phyloP scores from a whole-genome alignment of 2,329 filamentous ascomycete genomes.

The Apiospora sp. region DNA sequence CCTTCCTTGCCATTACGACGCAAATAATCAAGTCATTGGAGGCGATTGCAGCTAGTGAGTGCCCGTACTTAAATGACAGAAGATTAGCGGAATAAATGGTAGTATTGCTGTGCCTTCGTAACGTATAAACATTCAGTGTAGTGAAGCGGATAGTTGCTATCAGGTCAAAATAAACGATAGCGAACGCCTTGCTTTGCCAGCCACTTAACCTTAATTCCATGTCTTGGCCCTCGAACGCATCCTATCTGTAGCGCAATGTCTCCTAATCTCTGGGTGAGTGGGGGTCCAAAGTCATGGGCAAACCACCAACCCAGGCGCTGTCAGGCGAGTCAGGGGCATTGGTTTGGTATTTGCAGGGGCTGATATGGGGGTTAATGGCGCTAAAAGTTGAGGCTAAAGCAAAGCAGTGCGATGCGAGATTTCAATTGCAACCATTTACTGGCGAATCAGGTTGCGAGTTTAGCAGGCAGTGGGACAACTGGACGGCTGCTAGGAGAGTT shows the following conservation, averaged over 20 bases:
- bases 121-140: no score
- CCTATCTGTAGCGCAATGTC: not conserved
- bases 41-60: no score
- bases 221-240: not conserved
- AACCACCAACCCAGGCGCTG: not conserved
- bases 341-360: not conserved
- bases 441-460: not conserved
- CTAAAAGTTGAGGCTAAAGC: slow-evolving; percentile 17
- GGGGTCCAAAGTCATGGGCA: slow-evolving; percentile 9
- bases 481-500: not conserved
- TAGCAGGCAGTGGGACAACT: not conserved
- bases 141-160: no score
- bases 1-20: no score
- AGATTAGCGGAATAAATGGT: no score
- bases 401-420: slow-evolving; percentile 14
- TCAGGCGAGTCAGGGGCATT: slow-evolving; percentile 2
- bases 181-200: not conserved
- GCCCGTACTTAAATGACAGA: no score
- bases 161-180: not conserved
- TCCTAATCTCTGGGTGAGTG: slow-evolving; percentile 3
- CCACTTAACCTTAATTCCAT: not conserved
- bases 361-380: not conserved
- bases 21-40: no score
- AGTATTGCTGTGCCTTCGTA: no score
- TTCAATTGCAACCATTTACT: not conserved